Evolutionary conservation across 1,284 basidiomycete genomes (phyloP).

Genomic region (Pseudozyma pruni): DNA sequence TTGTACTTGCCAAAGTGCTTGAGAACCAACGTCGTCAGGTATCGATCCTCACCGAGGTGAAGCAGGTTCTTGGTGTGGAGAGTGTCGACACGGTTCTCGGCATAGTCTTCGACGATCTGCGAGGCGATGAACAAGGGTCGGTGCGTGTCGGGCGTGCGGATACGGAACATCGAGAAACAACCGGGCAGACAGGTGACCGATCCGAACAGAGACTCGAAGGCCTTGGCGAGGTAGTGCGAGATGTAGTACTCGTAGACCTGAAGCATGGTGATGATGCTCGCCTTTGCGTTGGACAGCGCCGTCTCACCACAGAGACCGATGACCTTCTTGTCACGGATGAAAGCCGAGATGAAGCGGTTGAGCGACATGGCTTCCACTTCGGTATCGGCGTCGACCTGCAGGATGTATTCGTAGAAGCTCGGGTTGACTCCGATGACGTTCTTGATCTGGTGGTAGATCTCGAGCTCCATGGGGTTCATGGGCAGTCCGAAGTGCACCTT

Average conservation of each 20-base stretch:
- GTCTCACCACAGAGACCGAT: conserved; percentile 95
- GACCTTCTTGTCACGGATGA: conserved; percentile 88
- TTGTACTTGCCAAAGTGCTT: conserved; percentile 75
- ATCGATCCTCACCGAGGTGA: conserved; percentile 98
- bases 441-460: conserved; percentile 99
- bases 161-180: conserved; percentile 68
- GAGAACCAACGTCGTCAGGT: conserved; percentile 91
- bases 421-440: conserved; percentile 99
- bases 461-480: conserved; percentile 95
- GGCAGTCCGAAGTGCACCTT: conserved; percentile 96
- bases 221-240: conserved; percentile 86
- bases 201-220: conserved; percentile 95
- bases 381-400: conserved; percentile 98
- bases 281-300: conserved; percentile 85
- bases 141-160: conserved; percentile 65
- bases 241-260: conserved; percentile 74
- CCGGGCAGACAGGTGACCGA: conserved; percentile 96
- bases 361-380: conserved; percentile 81
- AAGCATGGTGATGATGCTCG: conserved; percentile 97
- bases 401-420: conserved; percentile 95
- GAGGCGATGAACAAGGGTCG: conserved; percentile 74
- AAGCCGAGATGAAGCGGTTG: conserved; percentile 87
- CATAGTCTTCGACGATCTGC: conserved; percentile 88
- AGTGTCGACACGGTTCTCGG: conserved; percentile 95
- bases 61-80: conserved; percentile 88